Conservation (phyloP, 2,329 filamentous ascomycete genomes). For the Alternaria arborescens region DNA sequence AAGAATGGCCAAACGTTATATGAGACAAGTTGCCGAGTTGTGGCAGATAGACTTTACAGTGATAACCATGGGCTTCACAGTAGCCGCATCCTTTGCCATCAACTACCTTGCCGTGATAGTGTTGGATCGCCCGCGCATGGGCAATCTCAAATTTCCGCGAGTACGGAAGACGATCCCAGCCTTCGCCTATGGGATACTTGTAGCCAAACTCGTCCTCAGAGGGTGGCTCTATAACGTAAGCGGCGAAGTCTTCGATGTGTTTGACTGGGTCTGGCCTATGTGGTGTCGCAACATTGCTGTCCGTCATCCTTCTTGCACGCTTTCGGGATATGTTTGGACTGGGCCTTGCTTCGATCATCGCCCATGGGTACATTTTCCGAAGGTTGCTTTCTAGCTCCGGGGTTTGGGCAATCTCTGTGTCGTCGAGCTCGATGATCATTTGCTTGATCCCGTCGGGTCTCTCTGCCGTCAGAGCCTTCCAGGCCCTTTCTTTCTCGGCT, state of each 20-base stretch:
- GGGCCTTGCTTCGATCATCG: not conserved
- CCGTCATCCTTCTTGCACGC: not conserved
- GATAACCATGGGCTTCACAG: conserved; percentile 9
- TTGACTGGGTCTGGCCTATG: conserved; percentile 3
- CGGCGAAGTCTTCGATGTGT: conserved; percentile 12
- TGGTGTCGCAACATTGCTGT: not conserved
- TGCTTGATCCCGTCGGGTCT: conserved; percentile 16
- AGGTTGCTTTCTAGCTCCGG: conserved; percentile 6
- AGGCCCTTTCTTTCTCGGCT: not conserved
- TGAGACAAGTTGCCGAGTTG: not conserved
- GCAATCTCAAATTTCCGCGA: conserved; percentile 13
- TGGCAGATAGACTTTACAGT: conserved; percentile 16
- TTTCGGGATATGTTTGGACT: conserved; percentile 8
- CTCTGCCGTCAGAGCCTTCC: not conserved
- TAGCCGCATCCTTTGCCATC: conserved; percentile 8
- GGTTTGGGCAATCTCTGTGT: not conserved
- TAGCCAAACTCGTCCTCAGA: conserved; percentile 9
- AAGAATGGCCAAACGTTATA: conserved; percentile 9
- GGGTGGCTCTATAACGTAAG: conserved; percentile 10
- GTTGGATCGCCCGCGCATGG: conserved; percentile 20
- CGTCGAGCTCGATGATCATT: conserved; percentile 18
- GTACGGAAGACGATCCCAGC: conserved; percentile 2
- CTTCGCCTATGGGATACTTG: not conserved
- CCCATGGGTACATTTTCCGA: conserved; percentile 17
- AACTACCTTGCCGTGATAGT: conserved; percentile 6